Conservation (phyloP, 176 grass and related monocot genomes). For the Cenchrus fungigraminus region DNA sequence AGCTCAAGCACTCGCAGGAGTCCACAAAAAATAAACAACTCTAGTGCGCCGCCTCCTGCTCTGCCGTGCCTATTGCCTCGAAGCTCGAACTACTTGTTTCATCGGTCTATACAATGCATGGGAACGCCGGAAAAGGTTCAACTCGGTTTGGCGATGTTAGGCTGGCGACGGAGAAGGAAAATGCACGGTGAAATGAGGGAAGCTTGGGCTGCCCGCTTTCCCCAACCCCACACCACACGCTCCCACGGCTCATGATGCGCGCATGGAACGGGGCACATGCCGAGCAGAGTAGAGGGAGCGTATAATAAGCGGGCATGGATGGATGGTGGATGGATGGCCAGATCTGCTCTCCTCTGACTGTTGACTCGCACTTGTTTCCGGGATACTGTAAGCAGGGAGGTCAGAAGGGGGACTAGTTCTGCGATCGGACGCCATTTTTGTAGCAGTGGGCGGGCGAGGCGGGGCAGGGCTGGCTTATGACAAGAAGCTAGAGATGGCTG, state of each 20-base stretch:
- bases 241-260: not conserved
- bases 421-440: not conserved
- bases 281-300: not conserved
- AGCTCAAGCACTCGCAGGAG: no score
- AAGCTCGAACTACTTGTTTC: not conserved
- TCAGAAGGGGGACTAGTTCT: not conserved
- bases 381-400: not conserved
- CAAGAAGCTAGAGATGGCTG: not conserved
- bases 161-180: not conserved
- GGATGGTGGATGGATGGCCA: not conserved
- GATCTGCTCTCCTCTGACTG: not conserved
- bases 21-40: no score
- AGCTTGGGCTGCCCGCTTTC: not conserved
- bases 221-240: not conserved
- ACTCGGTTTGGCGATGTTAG: not conserved
- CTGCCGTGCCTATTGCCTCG: not conserved
- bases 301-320: not conserved
- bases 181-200: not conserved
- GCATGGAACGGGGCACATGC: constrained; percentile 15
- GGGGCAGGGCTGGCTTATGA: no score
- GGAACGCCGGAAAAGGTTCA: not conserved
- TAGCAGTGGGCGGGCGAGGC: not conserved
- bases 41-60: not conserved
- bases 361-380: not conserved
- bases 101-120: not conserved